phyloP scores from a whole-genome alignment of 129 eudicot species.

The Artemisia annua region DNA sequence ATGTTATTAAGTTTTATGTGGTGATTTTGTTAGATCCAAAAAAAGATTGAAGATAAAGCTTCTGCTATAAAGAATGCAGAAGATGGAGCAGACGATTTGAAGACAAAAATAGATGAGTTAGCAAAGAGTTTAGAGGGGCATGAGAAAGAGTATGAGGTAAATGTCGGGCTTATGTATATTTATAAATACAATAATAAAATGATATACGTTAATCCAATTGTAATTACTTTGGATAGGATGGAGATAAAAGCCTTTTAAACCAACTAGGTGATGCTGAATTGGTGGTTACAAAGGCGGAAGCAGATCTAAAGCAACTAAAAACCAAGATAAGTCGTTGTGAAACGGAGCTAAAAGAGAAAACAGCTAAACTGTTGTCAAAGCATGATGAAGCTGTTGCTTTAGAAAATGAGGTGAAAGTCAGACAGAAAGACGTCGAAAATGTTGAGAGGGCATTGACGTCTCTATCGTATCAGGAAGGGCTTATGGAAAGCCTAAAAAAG shows the following conservation, averaged over 20 bases:
- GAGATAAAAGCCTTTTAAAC: constrained; percentile 95
- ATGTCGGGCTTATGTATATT: not conserved
- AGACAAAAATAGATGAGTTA: constrained; percentile 54
- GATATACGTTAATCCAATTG: constrained; percentile 3
- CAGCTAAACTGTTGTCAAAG: constrained; percentile 55
- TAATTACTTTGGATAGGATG: constrained; percentile 53
- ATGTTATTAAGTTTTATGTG: not conserved
- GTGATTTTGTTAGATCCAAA: constrained; percentile 49
- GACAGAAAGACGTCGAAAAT: constrained; percentile 70
- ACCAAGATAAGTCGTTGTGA: constrained; percentile 73
- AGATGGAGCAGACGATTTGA: constrained; percentile 86
- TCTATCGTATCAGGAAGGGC: constrained; percentile 64
- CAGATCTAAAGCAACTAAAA: constrained; percentile 83
- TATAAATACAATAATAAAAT: not conserved
- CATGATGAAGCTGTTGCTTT: constrained; percentile 72
- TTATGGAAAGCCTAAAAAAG: constrained; percentile 78
- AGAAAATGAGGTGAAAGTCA: constrained; percentile 67
- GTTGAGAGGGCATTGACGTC: constrained; percentile 61
- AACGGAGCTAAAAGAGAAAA: constrained; percentile 81
- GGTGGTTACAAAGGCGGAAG: constrained; percentile 87
- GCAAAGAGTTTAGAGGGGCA: constrained; percentile 70
- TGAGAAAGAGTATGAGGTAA: constrained; percentile 93
- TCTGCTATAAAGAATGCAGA: constrained; percentile 76
- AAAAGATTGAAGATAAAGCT: constrained; percentile 69
- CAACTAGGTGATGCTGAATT: constrained; percentile 90